Base-by-base conservation (phyloP, 345 rosid species). In the Populus ilicifolia region DNA sequence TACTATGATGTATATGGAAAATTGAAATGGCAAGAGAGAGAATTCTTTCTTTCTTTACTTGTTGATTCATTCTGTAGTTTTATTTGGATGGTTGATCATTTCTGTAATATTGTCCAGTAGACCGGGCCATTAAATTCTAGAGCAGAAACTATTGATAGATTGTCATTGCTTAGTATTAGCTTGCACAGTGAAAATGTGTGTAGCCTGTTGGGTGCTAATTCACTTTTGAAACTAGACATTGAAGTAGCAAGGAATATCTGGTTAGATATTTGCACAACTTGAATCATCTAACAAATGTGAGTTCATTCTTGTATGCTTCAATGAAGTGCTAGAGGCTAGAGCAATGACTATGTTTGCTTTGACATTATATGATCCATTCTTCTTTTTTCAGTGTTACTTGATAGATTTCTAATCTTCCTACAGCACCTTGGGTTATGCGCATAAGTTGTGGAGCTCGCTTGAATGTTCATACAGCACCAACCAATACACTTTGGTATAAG, bases 371-470 rank as follows among this genome's bases (percentile, higher is more conserved):
- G 5, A 13, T 17, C 5, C n/a, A 30, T 65, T 33, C 54, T 56
- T 23, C 16, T 30, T 39, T 18, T 61, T 44, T 77, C 35, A 13
- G 12, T 65, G 73, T 56, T 50, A 52, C 59, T 71, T 44, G 48
- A 5, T 30, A 14, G 43, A 67, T 67, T 67, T 43, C 13, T 30
- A 79, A 61, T 81, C 69, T 79, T 72, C 62, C 38, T 68, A 63
- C 89, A 96, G 99, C 84, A 16, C 99, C 99, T 17, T 94, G 86
- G 89, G 97, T 89, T 1, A 83, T 92, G 87, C 90, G 98, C 75
- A 92, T 96, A 35, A 96, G 99, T 80, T 94, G 99, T 77, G 99
- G 99, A 76, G 87, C 97, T 44, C 86, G 97, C 21, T 76, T 78
- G 10, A 80, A 89, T 80, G 85, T 92, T 50, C 85, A 78, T 43